Evolutionary conservation across 768 basidiomycete species (phyloP).

Genomic region (Amanita exitialis): DNA sequence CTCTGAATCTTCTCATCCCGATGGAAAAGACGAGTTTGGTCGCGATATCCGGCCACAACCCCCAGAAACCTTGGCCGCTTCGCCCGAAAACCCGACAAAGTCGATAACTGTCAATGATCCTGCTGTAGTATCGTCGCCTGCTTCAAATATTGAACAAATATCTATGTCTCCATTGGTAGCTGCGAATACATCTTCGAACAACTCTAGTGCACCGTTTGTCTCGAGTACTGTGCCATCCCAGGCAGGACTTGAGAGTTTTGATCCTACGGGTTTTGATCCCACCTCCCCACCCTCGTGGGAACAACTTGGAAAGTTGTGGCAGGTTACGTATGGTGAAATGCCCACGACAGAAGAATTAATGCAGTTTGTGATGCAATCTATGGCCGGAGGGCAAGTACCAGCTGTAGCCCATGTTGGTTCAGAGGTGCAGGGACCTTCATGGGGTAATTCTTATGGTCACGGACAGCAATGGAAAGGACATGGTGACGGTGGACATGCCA

Average conservation of each 20-base stretch:
- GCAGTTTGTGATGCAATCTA: constrained; percentile 41
- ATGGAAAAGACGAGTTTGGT: constrained; percentile 80
- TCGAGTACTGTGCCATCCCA: constrained; percentile 24
- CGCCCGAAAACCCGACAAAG: constrained; percentile 16
- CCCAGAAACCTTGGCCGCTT: constrained; percentile 20
- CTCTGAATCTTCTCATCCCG: constrained; percentile 16
- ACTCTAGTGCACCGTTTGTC: constrained; percentile 29
- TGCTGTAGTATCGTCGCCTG: constrained; percentile 31
- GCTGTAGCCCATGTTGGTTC: constrained; percentile 7
- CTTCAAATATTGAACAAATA: constrained; percentile 33
- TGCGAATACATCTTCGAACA: constrained; percentile 48
- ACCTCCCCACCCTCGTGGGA: constrained; percentile 71
- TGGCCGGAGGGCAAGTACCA: constrained; percentile 25
- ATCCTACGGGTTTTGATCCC: constrained; percentile 64
- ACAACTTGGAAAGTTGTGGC: constrained; percentile 72
- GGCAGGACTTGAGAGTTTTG: constrained; percentile 56
- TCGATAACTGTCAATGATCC: constrained; percentile 19
- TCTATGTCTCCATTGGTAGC: constrained; percentile 39
- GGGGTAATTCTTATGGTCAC: constrained; percentile 10
- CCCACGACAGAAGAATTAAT: constrained; percentile 73
- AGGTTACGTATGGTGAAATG: constrained; percentile 50
- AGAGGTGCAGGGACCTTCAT: constrained; percentile 9
- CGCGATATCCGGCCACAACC: constrained; percentile 64
- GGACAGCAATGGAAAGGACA: constrained; percentile 22
- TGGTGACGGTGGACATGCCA: constrained; percentile 22